phyloP scores from a whole-genome alignment of 2,329 filamentous ascomycete genomes.

The Paecilomyces sp. region DNA sequence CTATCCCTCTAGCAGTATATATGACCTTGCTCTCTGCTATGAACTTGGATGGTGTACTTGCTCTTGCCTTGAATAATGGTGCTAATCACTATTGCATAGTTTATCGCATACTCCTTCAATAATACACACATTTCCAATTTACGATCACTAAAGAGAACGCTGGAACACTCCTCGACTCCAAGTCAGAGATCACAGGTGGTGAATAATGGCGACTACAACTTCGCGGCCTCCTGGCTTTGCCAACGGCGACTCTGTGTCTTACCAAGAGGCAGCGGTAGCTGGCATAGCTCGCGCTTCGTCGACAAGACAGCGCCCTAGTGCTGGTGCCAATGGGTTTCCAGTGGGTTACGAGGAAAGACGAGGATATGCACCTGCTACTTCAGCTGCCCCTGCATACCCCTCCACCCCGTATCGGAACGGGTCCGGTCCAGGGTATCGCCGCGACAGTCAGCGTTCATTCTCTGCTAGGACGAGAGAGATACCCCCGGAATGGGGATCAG shows the following conservation, averaged over 20 bases:
- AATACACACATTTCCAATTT: background rate
- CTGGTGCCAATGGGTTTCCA: background rate
- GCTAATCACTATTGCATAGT: background rate
- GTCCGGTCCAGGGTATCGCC: slow-evolving; percentile 16
- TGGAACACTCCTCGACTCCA: background rate
- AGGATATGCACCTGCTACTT: slow-evolving; percentile 42
- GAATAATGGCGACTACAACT: slow-evolving; percentile 11
- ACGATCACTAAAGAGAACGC: background rate
- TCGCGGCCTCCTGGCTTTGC: slow-evolving; percentile 1
- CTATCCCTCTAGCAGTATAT: background rate
- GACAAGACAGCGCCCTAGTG: slow-evolving; percentile 9
- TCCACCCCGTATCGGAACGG: slow-evolving; percentile 51
- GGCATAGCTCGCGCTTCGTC: slow-evolving; percentile 14
- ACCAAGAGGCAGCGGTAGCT: slow-evolving; percentile 9
- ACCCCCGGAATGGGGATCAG: slow-evolving; percentile 4
- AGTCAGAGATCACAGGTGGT: background rate
- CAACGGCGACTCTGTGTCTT: slow-evolving; percentile 7
- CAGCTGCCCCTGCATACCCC: slow-evolving; percentile 55
- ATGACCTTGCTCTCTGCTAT: background rate
- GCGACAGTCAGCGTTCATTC: slow-evolving; percentile 15
- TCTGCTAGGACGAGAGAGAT: slow-evolving; percentile 15
- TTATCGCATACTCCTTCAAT: background rate
- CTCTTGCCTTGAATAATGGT: background rate
- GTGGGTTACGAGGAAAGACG: slow-evolving; percentile 8
- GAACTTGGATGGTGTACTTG: background rate